Percentiles rank a stretch among this genome's conserved stretches.
phyloP scores from a whole-genome alignment of 2,329 filamentous ascomycete genomes.

The Diaporthe sp. region DNA sequence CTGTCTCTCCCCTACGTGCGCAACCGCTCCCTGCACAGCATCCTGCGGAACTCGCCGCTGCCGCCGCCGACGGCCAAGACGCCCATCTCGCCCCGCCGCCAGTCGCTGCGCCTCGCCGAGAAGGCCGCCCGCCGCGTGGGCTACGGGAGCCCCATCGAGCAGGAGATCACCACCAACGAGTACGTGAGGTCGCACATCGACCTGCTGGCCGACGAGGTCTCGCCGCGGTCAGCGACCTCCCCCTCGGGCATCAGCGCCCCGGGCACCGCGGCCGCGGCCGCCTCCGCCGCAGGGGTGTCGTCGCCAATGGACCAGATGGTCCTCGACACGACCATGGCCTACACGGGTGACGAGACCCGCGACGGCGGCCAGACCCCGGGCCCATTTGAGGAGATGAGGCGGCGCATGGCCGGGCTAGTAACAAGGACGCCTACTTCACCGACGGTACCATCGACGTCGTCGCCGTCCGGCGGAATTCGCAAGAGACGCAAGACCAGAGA shows the following conservation, averaged over 20 bases:
- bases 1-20: slow-evolving; percentile 68
- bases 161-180: slow-evolving; percentile 73
- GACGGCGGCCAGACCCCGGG: slow-evolving; percentile 74
- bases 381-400: slow-evolving; percentile 73
- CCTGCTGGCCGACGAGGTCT: slow-evolving; percentile 68
- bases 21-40: slow-evolving; percentile 71
- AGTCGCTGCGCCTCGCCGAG: slow-evolving; percentile 68
- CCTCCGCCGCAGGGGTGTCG: not conserved
- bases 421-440: slow-evolving; percentile 59
- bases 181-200: slow-evolving; percentile 76
- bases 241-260: slow-evolving; percentile 39
- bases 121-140: slow-evolving; percentile 69
- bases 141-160: slow-evolving; percentile 73
- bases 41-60: slow-evolving; percentile 75
- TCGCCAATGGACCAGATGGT: slow-evolving; percentile 50
- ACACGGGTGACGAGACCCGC: slow-evolving; percentile 66
- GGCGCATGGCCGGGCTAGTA: slow-evolving; percentile 65
- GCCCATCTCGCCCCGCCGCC: slow-evolving; percentile 66
- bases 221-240: slow-evolving; percentile 59
- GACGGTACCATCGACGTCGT: slow-evolving; percentile 44
- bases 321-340: slow-evolving; percentile 65
- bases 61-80: slow-evolving; percentile 65
- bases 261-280: not conserved
- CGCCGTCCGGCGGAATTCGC: slow-evolving; percentile 58
- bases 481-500: slow-evolving; percentile 67